A percentile compares a stretch with the other conserved stretches of the same genome.
Conservation (phyloP, 78 protist species). For the Dictyostelium brefeldianum region DNA sequence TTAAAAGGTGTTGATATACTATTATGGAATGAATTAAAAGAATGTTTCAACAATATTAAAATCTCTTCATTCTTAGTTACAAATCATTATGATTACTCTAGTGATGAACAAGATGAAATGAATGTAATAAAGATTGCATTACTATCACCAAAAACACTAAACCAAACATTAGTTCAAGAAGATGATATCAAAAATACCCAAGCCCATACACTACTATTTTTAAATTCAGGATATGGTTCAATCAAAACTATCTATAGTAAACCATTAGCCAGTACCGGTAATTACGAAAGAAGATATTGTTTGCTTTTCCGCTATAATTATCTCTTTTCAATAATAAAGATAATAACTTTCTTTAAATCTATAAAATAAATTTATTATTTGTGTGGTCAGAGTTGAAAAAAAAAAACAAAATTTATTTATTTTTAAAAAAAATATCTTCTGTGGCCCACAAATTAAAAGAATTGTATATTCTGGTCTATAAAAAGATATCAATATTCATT, state of each 20-base stretch:
- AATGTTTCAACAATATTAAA: background rate
- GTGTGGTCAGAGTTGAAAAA: too few relatives aligned
- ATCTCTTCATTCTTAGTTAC: too few relatives aligned
- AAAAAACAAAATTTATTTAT: too few relatives aligned
- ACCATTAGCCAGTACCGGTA: constrained; percentile 7
- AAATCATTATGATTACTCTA: too few relatives aligned
- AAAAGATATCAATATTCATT: too few relatives aligned
- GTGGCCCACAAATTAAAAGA: too few relatives aligned
- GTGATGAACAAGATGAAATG: background rate
- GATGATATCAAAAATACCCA: background rate
- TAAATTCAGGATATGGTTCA: background rate
- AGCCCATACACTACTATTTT: background rate
- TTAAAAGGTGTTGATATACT: constrained; percentile 1
- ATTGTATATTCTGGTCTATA: too few relatives aligned
- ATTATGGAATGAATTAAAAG: background rate
- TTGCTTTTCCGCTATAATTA: background rate
- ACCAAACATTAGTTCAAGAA: background rate
- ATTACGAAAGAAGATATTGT: constrained; percentile 12
- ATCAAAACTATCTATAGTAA: background rate
- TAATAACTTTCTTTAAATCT: too few relatives aligned
- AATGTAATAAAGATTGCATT: background rate
- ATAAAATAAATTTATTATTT: too few relatives aligned
- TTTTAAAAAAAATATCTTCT: too few relatives aligned
- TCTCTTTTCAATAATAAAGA: too few relatives aligned
- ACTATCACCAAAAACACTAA: background rate